Evolutionary conservation across 2,329 filamentous ascomycete genomes (phyloP).

Genomic region (Blastomyces percursus): DNA sequence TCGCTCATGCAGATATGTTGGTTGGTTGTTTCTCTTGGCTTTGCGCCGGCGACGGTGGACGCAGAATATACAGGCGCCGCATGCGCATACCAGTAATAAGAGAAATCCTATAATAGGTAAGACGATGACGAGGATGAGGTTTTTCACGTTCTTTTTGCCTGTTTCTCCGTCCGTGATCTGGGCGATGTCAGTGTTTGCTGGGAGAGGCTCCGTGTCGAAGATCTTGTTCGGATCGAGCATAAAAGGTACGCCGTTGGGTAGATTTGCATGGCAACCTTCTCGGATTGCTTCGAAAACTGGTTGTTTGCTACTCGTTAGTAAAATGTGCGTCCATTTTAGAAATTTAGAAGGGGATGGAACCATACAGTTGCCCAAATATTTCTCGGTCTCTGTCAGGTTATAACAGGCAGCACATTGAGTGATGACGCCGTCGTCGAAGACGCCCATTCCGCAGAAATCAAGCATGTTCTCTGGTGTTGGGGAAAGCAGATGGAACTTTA

Average conservation of each 20-base stretch:
- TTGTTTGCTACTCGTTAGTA: slow-evolving; percentile 2
- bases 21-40: slow-evolving; percentile 19
- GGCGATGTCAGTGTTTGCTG: slow-evolving; percentile 21
- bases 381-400: slow-evolving; percentile 30
- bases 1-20: slow-evolving; percentile 23
- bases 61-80: slow-evolving; percentile 33
- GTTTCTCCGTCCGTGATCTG: slow-evolving; percentile 14
- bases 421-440: slow-evolving; percentile 33
- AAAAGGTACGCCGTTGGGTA: slow-evolving; percentile 27
- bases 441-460: slow-evolving; percentile 28
- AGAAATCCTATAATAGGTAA: slow-evolving; percentile 35
- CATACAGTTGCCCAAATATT: slow-evolving; percentile 37
- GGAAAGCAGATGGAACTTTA: slow-evolving; percentile 23
- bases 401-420: slow-evolving; percentile 36
- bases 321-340: slow-evolving; percentile 6
- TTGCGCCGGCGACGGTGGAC: slow-evolving; percentile 34
- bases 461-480: slow-evolving; percentile 24
- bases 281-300: slow-evolving; percentile 37
- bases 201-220: slow-evolving; percentile 32
- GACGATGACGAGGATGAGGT: slow-evolving; percentile 33
- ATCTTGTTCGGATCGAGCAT: slow-evolving; percentile 31
- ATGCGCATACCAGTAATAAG: slow-evolving; percentile 24
- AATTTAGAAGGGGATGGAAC: slow-evolving; percentile 5
- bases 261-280: slow-evolving; percentile 35
- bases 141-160: slow-evolving; percentile 12